These are phyloP conservation scores for Immersiporthe knoxdaviesiana DNA, from an alignment of 2,329 filamentous ascomycete genomes.

Conservation along the genomic window DNA sequence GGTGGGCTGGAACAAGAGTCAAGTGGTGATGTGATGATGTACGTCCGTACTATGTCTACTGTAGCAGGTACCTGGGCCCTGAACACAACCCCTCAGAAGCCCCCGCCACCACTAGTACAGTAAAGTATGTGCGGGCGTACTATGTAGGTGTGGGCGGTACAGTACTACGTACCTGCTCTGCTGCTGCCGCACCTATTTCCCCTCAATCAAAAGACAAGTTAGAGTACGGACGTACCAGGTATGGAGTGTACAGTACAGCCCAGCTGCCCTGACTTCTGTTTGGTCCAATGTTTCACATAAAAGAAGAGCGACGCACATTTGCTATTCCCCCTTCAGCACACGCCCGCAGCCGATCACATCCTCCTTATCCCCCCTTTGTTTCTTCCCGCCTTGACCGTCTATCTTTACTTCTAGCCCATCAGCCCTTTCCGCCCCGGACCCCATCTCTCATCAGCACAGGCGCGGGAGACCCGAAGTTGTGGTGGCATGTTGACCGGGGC, in stretches of 20 bases:
- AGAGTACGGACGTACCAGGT: background rate
- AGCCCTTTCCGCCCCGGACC: background rate
- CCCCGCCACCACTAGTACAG: conserved; percentile 7
- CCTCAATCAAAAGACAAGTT: background rate
- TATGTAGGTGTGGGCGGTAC: background rate
- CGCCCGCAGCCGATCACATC: background rate
- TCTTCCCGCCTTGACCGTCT: background rate
- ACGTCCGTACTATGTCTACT: background rate
- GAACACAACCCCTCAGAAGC: background rate
- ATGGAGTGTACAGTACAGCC: too few species aligned
- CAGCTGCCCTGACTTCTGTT: background rate
- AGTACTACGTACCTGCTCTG: background rate
- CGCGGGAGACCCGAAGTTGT: background rate
- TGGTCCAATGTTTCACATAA: background rate
- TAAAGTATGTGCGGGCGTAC: too few species aligned
- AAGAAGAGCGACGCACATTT: background rate
- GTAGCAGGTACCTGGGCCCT: background rate
- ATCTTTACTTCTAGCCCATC: background rate
- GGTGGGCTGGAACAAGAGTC: background rate
- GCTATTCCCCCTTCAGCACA: background rate
- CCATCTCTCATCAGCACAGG: background rate
- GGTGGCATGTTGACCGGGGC: background rate
- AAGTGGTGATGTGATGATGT: conserved; percentile 23
- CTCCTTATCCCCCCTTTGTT: background rate
- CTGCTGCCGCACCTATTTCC: background rate